A percentile compares a stretch with the other conserved stretches of the same genome.
These are phyloP conservation scores for Fusarium pseudoanthophilum DNA, from an alignment of 2,329 filamentous ascomycete species.

Conservation along the genomic window DNA sequence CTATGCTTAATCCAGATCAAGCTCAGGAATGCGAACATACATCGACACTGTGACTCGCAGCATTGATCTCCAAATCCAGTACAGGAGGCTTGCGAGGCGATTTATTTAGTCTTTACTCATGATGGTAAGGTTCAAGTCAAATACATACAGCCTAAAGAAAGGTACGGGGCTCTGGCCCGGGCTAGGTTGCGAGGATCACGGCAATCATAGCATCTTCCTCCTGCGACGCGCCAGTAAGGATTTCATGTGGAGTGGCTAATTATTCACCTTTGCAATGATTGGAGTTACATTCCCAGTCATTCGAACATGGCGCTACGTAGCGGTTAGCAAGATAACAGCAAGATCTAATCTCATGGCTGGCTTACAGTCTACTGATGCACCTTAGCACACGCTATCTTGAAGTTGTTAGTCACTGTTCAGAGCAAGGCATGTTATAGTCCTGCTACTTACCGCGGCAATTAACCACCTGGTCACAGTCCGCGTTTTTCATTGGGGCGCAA, in stretches of 20 bases:
- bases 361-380: not conserved
- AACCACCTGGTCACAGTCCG: not conserved
- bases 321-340: not conserved
- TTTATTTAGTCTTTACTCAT: too few relatives aligned
- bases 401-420: not conserved
- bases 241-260: not conserved
- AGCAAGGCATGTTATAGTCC: not conserved
- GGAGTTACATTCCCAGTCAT: not conserved
- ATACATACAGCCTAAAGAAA: not conserved
- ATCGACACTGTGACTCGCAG: not conserved
- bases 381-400: not conserved
- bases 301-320: not conserved
- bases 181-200: too few relatives aligned
- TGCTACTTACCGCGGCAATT: not conserved
- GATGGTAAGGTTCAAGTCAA: rapidly evolving
- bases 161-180: not conserved
- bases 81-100: not conserved
- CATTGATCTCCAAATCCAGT: not conserved
- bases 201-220: not conserved
- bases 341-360: too few relatives aligned
- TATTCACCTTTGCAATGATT: not conserved
- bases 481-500: not conserved
- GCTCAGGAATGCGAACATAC: not conserved
- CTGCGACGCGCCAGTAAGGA: not conserved
- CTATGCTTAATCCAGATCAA: too few relatives aligned